These are phyloP conservation scores for Striga asiatica DNA, from an alignment of 257 asterid genomes.

Conservation along the genomic window DNA sequence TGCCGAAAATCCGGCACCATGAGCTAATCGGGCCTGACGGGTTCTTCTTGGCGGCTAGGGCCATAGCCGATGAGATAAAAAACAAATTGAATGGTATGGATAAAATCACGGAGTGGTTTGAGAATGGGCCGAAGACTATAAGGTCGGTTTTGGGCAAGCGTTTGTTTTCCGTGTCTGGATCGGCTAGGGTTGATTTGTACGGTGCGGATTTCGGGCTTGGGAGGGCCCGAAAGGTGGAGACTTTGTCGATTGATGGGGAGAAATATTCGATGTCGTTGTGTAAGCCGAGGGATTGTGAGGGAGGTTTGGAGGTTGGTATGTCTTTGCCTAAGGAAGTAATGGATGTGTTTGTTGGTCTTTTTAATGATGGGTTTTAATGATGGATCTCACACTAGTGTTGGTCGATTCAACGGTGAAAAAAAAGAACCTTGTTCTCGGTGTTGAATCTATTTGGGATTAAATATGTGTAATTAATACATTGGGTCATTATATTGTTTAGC, in stretches of 20 bases:
- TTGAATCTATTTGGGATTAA: no score
- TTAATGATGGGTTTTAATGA: neutral
- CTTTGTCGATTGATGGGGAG: neutral
- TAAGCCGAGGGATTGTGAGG: neutral
- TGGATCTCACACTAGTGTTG: neutral
- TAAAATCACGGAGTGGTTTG: constrained; percentile 6
- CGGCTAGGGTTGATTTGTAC: no score
- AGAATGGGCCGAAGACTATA: no score
- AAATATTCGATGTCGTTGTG: neutral
- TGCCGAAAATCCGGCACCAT: neutral
- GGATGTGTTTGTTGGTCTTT: neutral
- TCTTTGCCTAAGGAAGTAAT: neutral
- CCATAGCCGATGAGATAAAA: constrained; percentile 10
- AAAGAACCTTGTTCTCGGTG: neutral
- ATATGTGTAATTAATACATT: no score
- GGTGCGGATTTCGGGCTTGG: no score
- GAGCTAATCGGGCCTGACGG: constrained; percentile 7
- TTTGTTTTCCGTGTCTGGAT: no score
- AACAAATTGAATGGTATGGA: constrained; percentile 2
- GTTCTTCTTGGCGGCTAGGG: constrained; percentile 7
- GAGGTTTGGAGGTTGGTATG: neutral
- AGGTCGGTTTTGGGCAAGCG: no score
- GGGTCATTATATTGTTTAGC: no score
- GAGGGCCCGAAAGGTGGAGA: no score
- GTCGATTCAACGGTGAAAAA: neutral